Conservation (phyloP, 805 yeast genomes). For the Sugiyamaella qingdaonensis region DNA sequence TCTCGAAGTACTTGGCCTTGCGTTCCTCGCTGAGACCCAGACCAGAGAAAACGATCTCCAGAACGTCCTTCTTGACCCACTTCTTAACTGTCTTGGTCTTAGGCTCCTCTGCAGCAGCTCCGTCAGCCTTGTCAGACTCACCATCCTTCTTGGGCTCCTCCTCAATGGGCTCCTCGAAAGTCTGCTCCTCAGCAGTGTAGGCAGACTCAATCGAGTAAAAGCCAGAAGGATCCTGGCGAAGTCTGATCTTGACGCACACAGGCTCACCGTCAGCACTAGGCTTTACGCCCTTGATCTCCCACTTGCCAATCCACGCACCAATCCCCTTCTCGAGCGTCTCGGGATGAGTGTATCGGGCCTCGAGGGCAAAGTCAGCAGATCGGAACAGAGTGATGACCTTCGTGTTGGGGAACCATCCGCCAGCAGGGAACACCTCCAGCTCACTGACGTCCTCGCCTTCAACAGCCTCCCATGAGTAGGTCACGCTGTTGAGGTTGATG, state of each 20-base stretch:
- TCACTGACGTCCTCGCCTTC: constrained; percentile 85
- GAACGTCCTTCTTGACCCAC: constrained; percentile 84
- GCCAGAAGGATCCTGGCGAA: constrained; percentile 97
- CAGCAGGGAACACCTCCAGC: constrained; percentile 95
- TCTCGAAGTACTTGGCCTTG: constrained; percentile 66
- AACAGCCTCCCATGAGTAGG: constrained; percentile 92
- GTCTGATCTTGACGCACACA: constrained; percentile 84
- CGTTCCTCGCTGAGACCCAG: constrained; percentile 53
- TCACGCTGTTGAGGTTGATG: constrained; percentile 83
- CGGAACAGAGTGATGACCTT: constrained; percentile 93
- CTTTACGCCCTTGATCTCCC: constrained; percentile 83
- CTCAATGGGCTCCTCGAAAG: constrained; percentile 78
- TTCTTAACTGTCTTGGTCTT: constrained; percentile 87
- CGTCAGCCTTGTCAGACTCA: constrained; percentile 38
- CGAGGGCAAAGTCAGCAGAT: constrained; percentile 78
- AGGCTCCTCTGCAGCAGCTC: constrained; percentile 52
- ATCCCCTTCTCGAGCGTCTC: constrained; percentile 69
- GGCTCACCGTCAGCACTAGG: constrained; percentile 66
- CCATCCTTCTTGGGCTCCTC: constrained; percentile 32
- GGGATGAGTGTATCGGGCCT: constrained; percentile 79
- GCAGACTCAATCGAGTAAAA: constrained; percentile 92
- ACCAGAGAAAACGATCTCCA: constrained; percentile 56
- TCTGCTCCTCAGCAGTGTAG: constrained; percentile 87
- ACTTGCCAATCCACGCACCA: constrained; percentile 64
- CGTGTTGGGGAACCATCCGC: constrained; percentile 89